Conservation (phyloP, 2,329 filamentous ascomycete genomes). For the Diaporthe vexans region DNA sequence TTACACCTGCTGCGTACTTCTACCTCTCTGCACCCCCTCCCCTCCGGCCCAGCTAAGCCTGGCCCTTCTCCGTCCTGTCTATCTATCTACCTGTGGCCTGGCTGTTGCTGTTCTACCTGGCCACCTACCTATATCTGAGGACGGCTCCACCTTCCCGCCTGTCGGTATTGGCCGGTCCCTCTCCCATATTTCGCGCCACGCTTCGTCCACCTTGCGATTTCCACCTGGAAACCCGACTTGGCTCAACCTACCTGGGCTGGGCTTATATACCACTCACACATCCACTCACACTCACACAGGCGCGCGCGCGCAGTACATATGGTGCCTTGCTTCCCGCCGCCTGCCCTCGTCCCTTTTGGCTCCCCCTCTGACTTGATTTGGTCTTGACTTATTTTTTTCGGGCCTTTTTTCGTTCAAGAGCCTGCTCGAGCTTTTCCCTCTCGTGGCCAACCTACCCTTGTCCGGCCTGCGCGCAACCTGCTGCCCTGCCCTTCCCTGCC, state of each 20-base stretch:
- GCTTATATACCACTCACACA: slow-evolving; percentile 10
- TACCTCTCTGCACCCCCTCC: background rate
- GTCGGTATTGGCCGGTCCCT: slow-evolving; percentile 26
- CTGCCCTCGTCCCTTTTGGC: background rate
- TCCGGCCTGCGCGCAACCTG: slow-evolving; percentile 18
- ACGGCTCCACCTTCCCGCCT: slow-evolving; percentile 27
- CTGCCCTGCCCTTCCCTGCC: slow-evolving; percentile 2
- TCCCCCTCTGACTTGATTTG: background rate
- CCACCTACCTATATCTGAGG: slow-evolving; percentile 32
- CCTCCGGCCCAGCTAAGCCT: background rate
- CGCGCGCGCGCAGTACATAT: slow-evolving; percentile 24
- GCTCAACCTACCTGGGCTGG: slow-evolving; percentile 7
- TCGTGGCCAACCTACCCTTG: slow-evolving; percentile 2
- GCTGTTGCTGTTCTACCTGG: background rate
- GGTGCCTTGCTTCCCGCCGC: slow-evolving; percentile 23
- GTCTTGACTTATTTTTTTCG: slow-evolving; percentile 3
- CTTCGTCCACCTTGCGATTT: slow-evolving; percentile 35
- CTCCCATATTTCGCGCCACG: slow-evolving; percentile 32
- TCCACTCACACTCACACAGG: background rate
- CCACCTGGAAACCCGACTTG: slow-evolving; percentile 12
- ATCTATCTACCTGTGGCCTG: background rate
- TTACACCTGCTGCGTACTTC: slow-evolving; percentile 7
- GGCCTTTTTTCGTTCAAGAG: slow-evolving; percentile 26
- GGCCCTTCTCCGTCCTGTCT: background rate
- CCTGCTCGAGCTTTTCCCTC: background rate